Conservation (phyloP, 805 yeast species). For the Monosporozyma siamensis region DNA sequence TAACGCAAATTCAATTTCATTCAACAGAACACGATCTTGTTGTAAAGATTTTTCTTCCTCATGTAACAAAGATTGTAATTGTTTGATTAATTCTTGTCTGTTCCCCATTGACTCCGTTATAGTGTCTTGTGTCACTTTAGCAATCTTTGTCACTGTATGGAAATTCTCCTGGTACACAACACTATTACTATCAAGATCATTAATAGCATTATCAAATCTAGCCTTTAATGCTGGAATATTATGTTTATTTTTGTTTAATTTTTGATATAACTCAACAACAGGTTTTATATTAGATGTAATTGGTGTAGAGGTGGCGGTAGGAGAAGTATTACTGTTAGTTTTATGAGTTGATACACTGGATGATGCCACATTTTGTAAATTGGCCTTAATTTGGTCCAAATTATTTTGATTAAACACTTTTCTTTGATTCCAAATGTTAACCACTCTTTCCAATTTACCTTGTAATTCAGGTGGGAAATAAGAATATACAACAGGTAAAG, state of each 20-base stretch:
- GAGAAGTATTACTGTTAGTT: not conserved
- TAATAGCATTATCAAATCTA: conserved; percentile 23
- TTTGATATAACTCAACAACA: conserved; percentile 18
- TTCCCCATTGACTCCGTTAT: conserved; percentile 22
- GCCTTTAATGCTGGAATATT: conserved; percentile 20
- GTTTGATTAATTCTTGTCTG: conserved; percentile 21
- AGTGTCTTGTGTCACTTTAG: conserved; percentile 24
- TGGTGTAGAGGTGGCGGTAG: not conserved
- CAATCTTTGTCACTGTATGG: conserved; percentile 27
- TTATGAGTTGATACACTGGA: too few relatives aligned
- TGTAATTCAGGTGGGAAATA: conserved; percentile 35
- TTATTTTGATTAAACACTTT: conserved; percentile 33
- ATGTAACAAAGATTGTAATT: conserved; percentile 20
- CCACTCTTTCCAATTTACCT: conserved; percentile 47
- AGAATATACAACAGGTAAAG: conserved; percentile 30
- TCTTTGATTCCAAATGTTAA: conserved; percentile 59
- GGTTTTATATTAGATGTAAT: conserved; percentile 28
- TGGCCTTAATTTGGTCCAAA: conserved; percentile 24
- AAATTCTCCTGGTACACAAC: conserved; percentile 23
- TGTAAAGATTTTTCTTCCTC: conserved; percentile 21
- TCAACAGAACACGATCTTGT: conserved; percentile 22
- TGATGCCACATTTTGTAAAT: conserved; percentile 6
- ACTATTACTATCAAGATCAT: conserved; percentile 22
- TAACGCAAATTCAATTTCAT: conserved; percentile 21
- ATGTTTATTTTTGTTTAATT: conserved; percentile 16